Evolutionary conservation across 768 basidiomycete genomes (phyloP), one percentile per base, ranked within the genome.

Genomic region (Rubroboletus pulcherrimus): DNA sequence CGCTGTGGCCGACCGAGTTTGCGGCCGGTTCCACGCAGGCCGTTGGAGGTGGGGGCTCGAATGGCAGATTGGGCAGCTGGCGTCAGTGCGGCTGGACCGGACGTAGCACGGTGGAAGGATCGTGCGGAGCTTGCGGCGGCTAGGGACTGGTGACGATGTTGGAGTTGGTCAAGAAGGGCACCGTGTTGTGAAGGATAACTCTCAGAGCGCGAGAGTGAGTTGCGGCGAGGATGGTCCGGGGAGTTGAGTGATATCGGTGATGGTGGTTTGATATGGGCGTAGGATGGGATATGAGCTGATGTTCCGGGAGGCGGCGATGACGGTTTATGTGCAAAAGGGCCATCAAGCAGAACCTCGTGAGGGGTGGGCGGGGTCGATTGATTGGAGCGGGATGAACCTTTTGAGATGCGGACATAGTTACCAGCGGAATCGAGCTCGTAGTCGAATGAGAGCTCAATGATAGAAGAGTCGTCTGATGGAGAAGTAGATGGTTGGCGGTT

Each of bases 201-300:
- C 65, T 89, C 87, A 39, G 87, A 86, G 43, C 83, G 84, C 5
- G 86, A 81, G 30, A 89, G 76, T 0, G 86, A 81, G 19, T 74
- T 66, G 52, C 82, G 78, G 48, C 74, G 64, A 21, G 73, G 57
- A 7, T 74, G 75, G 19, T 72, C 60, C 1, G 75, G 75, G 31
- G 79, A 77, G 53, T 70, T 65, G 46, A 74, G 65, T 17, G 73
- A 55, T 24, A 69, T 70, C 7, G 79, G 69, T 17, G 73, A 70
- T 11, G 69, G 66, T 24, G 71, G 64, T 54, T 69, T 71, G 45
- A 50, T 49, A 45, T 64, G 43, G 54, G 53, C 41, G 39, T 68
- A 58, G 6, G 68, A 52, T 38, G 60, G 51, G 19, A 62, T 37
- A 24, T 61, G 66, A 30, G 49, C 24, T 30, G 63, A 65, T 31